Base-by-base conservation (phyloP, 176 grass and related monocot species). In the Aegilops umbellulata region DNA sequence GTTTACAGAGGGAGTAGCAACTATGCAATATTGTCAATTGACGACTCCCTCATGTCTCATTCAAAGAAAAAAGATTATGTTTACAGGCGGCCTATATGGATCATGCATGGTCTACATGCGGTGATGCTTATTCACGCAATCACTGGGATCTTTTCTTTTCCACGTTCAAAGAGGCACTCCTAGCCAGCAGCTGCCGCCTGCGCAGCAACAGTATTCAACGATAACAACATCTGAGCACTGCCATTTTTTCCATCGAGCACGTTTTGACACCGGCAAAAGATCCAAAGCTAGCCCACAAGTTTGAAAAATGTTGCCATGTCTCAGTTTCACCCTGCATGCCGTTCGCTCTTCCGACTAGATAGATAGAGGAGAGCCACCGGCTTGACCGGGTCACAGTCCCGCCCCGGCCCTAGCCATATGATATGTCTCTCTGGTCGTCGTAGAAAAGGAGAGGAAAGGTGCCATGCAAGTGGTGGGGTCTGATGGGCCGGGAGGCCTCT, bases 231-330 rank as follows among this genome's bases (percentile, higher is more conserved):
- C 25, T 26, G 23, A 19, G 4, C 14, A 80, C 23, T 34, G 69
- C 49, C 67, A 24, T 19, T 46, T 60, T 81, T 76, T 24, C 63
- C 62, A 69, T 44, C 0, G 19, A 81, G 60, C 81, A 91, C 81
- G 84, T 80, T 80, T 31, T 76, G 81, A 70, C 31, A 36, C 38
- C 16, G 39, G 80, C 81, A 81, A 87, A 84, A 77, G 77, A 36
- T 80, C 60, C 47, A 84, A 81, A 49, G 26, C 49, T 24, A 49
- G 35, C 36, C n/a, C 38, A 16, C 65, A 90, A 74, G 12, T 60
- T 76, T 63, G 83, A 27, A 24, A 24, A 31, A 66, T 46, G 0
- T 27, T 29, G 80, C 42, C 30, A 27, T 91, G 89, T 88, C 85
- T 77, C 61, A 7, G 49, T 70, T 88, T 70, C 49, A 29, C 81